Evolutionary conservation across 2,329 filamentous ascomycete genomes (phyloP).

Genomic region (Aspergillus chevalieri): DNA sequence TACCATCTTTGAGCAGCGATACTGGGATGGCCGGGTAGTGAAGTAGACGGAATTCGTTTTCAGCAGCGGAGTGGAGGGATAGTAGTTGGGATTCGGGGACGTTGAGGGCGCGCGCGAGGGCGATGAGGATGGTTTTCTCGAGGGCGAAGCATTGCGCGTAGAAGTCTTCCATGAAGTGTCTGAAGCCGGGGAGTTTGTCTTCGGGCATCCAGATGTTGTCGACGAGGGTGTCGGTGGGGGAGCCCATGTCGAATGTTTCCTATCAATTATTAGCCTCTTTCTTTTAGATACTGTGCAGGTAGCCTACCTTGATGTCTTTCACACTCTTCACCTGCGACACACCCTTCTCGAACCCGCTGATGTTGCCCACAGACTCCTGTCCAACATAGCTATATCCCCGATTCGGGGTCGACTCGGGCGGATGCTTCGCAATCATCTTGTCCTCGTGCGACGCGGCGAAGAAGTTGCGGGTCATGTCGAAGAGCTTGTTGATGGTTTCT

Average conservation of each 20-base stretch:
- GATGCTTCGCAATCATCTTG: conserved; percentile 26
- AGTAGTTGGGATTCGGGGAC: conserved; percentile 38
- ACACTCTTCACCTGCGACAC: conserved; percentile 11
- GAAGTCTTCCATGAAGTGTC: conserved; percentile 28
- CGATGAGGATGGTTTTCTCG: conserved; percentile 38
- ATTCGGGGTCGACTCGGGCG: conserved; percentile 22
- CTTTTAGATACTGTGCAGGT: neutral
- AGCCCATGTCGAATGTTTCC: conserved; percentile 45
- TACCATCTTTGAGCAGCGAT: conserved; percentile 35
- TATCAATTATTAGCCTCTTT: conserved; percentile 6
- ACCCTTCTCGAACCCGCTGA: conserved; percentile 19
- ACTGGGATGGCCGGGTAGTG: conserved; percentile 50
- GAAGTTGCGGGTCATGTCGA: conserved; percentile 12
- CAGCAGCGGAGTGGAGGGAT: conserved; percentile 45
- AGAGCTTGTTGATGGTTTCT: conserved; percentile 7
- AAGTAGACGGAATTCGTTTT: conserved; percentile 55
- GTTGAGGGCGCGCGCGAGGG: conserved; percentile 41
- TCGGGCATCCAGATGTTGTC: conserved; percentile 47
- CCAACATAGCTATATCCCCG: conserved; percentile 27
- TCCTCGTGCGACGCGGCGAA: conserved; percentile 19
- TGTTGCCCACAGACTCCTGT: conserved; percentile 22
- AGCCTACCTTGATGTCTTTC: conserved; percentile 16
- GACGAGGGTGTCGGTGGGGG: conserved; percentile 31
- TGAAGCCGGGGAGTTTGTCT: conserved; percentile 40
- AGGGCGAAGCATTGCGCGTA: conserved; percentile 39